Evolutionary conservation across 805 yeast genomes (phyloP).

Genomic region (Metschnikowia rubicola): DNA sequence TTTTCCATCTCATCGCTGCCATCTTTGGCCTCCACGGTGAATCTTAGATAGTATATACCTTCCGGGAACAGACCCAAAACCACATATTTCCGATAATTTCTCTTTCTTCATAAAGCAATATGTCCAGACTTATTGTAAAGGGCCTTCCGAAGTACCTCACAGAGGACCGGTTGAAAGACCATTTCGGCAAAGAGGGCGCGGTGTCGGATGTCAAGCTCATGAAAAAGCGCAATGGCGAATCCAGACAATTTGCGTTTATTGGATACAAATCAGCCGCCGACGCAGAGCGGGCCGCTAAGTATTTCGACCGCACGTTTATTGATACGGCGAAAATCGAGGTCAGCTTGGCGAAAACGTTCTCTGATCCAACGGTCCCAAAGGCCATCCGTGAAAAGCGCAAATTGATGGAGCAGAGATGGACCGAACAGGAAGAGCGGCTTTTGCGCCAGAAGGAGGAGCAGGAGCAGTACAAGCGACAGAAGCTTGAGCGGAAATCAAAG

Average conservation of each 20-base stretch:
- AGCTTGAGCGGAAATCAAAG: slow-evolving; percentile 28
- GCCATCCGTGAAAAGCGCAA: slow-evolving; percentile 44
- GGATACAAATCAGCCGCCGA: slow-evolving; percentile 75
- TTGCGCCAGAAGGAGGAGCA: slow-evolving; percentile 35
- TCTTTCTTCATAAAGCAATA: slow-evolving; percentile 14
- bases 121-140: slow-evolving; percentile 90
- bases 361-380: slow-evolving; percentile 76
- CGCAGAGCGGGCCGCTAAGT: slow-evolving; percentile 74
- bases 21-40: no score
- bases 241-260: slow-evolving; percentile 89
- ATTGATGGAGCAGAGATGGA: slow-evolving; percentile 40
- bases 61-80: no score
- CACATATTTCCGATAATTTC: no score
- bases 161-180: slow-evolving; percentile 67
- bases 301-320: slow-evolving; percentile 73
- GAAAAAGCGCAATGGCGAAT: slow-evolving; percentile 77
- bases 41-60: no score
- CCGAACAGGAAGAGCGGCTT: slow-evolving; percentile 42
- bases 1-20: slow-evolving; percentile 10
- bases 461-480: slow-evolving; percentile 39
- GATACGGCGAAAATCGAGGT: slow-evolving; percentile 82
- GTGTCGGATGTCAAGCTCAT: slow-evolving; percentile 88
- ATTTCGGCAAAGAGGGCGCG: slow-evolving; percentile 57
- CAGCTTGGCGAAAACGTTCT: slow-evolving; percentile 76
- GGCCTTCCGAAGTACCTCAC: slow-evolving; percentile 77